Evolutionary conservation across 2,329 filamentous ascomycete genomes (phyloP).

Genomic region (Xylariaceae sp.): DNA sequence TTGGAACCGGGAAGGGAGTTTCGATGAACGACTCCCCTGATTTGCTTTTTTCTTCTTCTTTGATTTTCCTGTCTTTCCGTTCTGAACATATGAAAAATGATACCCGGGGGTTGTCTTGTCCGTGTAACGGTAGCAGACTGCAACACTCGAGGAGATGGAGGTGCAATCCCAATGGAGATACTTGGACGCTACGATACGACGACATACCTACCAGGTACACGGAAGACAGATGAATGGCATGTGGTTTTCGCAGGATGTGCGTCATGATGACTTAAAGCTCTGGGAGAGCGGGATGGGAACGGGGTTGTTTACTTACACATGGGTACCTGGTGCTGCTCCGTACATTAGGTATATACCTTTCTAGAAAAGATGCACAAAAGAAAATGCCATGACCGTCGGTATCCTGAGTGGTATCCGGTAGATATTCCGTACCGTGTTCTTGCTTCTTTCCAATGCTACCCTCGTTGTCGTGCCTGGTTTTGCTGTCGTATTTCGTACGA

Average conservation of each 20-base stretch:
- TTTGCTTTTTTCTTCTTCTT: not conserved
- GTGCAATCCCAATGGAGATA: slow-evolving; percentile 19
- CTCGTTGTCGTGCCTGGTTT: not conserved
- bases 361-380: no score
- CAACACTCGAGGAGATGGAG: slow-evolving; percentile 8
- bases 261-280: not conserved
- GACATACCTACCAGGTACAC: not conserved
- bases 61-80: not conserved
- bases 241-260: not conserved
- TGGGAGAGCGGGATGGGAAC: not conserved
- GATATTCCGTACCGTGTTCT: not conserved
- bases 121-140: slow-evolving; percentile 25
- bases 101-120: slow-evolving; percentile 28
- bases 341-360: no score
- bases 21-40: slow-evolving; percentile 17
- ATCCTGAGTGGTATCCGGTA: no score
- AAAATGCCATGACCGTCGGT: no score
- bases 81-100: slow-evolving; percentile 20
- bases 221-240: not conserved
- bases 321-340: not conserved
- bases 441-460: not conserved
- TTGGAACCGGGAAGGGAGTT: slow-evolving; percentile 20
- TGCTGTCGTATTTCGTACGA: not conserved
- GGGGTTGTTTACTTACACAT: not conserved
- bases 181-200: not conserved